phyloP scores from a whole-genome alignment of 1,284 basidiomycete species.

The Trametes hirsuta region DNA sequence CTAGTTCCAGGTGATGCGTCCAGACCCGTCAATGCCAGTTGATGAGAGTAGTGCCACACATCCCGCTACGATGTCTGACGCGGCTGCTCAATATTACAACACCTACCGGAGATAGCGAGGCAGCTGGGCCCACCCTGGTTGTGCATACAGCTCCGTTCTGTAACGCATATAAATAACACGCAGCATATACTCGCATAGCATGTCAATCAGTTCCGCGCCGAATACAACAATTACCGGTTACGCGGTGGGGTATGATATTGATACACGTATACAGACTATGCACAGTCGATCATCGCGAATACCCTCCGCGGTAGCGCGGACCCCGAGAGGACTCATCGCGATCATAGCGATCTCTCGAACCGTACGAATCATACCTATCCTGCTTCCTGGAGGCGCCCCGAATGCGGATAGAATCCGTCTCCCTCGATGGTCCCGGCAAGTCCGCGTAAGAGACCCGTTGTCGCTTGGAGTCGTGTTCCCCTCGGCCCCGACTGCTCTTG shows the following conservation, averaged over 20 bases:
- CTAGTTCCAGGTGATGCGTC: neutral
- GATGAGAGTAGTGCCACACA: neutral
- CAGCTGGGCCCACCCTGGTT: neutral
- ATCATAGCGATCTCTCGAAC: slow-evolving; percentile 20
- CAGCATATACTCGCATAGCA: too few relatives aligned
- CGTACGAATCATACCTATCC: slow-evolving; percentile 24
- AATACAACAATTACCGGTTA: neutral
- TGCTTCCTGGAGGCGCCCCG: slow-evolving; percentile 30
- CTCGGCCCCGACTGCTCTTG: slow-evolving; percentile 11
- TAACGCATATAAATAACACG: too few relatives aligned
- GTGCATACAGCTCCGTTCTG: too few relatives aligned
- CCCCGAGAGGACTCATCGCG: slow-evolving; percentile 27
- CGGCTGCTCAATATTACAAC: slow-evolving; percentile 1
- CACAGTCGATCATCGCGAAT: slow-evolving; percentile 33
- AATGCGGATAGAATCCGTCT: slow-evolving; percentile 36
- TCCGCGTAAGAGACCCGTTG: slow-evolving; percentile 26
- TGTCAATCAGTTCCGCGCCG: neutral
- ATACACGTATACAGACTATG: too few relatives aligned
- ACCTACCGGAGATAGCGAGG: slow-evolving; percentile 3
- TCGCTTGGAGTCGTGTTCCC: slow-evolving; percentile 23
- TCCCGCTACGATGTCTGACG: neutral
- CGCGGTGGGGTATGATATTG: neutral
- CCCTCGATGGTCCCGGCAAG: slow-evolving; percentile 30
- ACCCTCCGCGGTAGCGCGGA: slow-evolving; percentile 35
- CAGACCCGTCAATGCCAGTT: neutral